Base-by-base conservation (phyloP, 148 eudicot genomes). In the Rhododendron ferrugineum region DNA sequence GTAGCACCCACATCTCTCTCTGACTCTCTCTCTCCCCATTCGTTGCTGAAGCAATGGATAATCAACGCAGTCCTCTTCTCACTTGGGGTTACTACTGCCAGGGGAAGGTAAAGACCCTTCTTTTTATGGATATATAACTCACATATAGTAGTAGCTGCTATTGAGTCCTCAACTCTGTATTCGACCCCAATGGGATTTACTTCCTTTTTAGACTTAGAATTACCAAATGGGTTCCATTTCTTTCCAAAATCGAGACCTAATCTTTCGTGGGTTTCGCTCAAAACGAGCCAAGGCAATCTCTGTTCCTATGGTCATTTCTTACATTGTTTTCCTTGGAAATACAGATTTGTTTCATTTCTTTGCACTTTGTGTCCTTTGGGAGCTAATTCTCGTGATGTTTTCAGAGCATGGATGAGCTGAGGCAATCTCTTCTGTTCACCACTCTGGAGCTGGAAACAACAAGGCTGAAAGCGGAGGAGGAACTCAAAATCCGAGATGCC, bases 321-420 rank as follows among this genome's bases (percentile, higher is more conserved):
- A 3, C 6, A 64, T n/a, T 0, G 14, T 64, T 26, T n/a, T 64
- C 3, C 40, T 18, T 18, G 2, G 13, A 46, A 46, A 28, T 37
- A n/a, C 18, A 4, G 11, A 56, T 16, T 20, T 20, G 37, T 26
- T 26, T 52, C 56, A 52, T 52, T 52, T n/a, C 6, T 64, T 32
- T 30, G 83, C 34, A 34, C 80, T 50, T 80, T 79, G 49, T 16
- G 73, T 36, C 37, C 4, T 36, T 40, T 40, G 44, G 44, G 44
- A 15, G 85, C 32, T 86, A 82, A 46, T 44, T 13, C 46, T 11
- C 42, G 16, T 18, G 47, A 14, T 78, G 34, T 28, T 26, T 46
- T 36, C 90, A 91, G 93, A 86, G 86, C 40, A 74, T 86, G 84
- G 91, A 91, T 20, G 91, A 91, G 86, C 86, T 89, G 1, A 84